Percentiles rank a stretch among this genome's conserved stretches.
These are phyloP conservation scores for Gaeumannomyces tritici DNA, from an alignment of 2,329 filamentous ascomycete genomes.

Conservation along the genomic window DNA sequence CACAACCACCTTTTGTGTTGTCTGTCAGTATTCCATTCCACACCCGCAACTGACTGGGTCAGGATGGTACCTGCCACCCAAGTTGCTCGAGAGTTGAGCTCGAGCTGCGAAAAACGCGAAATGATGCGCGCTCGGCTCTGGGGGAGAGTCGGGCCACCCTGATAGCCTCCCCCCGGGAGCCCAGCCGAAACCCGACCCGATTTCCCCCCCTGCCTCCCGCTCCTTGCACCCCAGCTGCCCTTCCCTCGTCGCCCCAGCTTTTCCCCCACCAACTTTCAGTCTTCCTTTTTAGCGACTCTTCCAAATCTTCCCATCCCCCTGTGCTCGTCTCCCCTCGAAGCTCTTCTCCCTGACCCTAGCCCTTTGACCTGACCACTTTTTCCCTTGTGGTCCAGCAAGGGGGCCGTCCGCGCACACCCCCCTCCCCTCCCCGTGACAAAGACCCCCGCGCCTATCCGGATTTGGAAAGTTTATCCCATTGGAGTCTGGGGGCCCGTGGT, in stretches of 20 bases:
- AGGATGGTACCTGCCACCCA: too few species aligned
- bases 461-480: not conserved
- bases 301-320: too few species aligned
- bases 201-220: conserved; percentile 1
- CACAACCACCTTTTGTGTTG: too few species aligned
- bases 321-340: too few species aligned
- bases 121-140: not conserved
- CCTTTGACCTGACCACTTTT: not conserved
- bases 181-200: conserved; percentile 3
- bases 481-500: too few species aligned
- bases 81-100: too few species aligned
- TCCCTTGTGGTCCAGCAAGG: not conserved
- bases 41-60: too few species aligned
- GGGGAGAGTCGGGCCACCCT: not conserved
- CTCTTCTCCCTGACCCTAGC: too few species aligned
- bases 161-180: not conserved
- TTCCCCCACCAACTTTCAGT: conserved; percentile 2
- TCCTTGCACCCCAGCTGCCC: not conserved
- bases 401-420: not conserved
- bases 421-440: not conserved
- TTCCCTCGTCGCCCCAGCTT: conserved; percentile 1
- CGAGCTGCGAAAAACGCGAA: not conserved
- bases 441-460: not conserved
- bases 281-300: not conserved
- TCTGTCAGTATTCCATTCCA: too few species aligned